phyloP scores from a whole-genome alignment of 129 eudicot genomes.

The Chrysanthemum seticuspe region DNA sequence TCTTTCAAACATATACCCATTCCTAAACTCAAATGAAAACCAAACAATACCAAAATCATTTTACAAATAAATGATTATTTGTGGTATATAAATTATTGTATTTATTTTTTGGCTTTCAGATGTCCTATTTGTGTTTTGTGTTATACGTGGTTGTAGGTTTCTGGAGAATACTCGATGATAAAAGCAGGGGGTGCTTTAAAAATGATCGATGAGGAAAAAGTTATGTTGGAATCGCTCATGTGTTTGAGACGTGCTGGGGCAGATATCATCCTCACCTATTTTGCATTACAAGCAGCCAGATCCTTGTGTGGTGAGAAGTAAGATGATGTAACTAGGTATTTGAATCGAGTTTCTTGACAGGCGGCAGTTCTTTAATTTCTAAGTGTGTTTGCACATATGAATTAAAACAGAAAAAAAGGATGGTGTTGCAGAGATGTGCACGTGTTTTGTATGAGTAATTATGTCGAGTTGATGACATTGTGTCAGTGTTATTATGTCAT shows the following conservation, averaged over 20 bases:
- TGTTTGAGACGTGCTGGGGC: conserved; percentile 93
- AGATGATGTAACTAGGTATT: not conserved
- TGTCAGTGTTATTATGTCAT: too few relatives aligned
- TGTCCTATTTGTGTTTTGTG: not conserved
- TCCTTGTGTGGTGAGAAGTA: conserved; percentile 55
- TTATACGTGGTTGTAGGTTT: conserved; percentile 33
- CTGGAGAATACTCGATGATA: conserved; percentile 97
- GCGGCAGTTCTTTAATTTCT: not conserved
- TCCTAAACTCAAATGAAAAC: too few relatives aligned
- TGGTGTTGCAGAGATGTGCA: too few relatives aligned
- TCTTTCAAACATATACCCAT: too few relatives aligned
- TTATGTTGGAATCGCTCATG: conserved; percentile 93
- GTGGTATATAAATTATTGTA: not conserved
- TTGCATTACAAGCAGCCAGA: conserved; percentile 76
- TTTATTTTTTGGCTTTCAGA: not conserved
- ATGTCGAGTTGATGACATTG: too few relatives aligned
- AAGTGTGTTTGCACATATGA: too few relatives aligned
- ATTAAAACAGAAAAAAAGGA: too few relatives aligned
- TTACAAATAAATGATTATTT: not conserved
- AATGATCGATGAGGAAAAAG: conserved; percentile 91
- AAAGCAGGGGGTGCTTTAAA: conserved; percentile 90
- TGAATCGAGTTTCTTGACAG: conserved; percentile 30
- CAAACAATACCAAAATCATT: too few relatives aligned
- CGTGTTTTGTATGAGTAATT: too few relatives aligned
- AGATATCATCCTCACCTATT: conserved; percentile 76